Conservation (phyloP, 306 rosid species). For the Dryas octopetala region DNA sequence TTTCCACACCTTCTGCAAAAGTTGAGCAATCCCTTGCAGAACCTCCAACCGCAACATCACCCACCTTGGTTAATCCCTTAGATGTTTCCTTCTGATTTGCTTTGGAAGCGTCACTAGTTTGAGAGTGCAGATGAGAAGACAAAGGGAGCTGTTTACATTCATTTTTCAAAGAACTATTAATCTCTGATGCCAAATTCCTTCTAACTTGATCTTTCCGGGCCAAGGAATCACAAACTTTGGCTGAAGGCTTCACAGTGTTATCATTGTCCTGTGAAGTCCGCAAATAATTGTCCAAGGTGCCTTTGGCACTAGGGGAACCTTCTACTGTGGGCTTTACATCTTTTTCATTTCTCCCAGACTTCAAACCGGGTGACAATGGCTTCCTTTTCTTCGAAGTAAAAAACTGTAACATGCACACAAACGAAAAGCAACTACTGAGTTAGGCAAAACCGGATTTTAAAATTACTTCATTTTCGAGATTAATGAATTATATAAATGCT, state of each 20-base stretch:
- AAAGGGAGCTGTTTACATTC: conserved; percentile 32
- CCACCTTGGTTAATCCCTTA: conserved; percentile 18
- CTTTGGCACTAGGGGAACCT: conserved; percentile 72
- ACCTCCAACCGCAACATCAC: conserved; percentile 31
- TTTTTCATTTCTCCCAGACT: conserved; percentile 51
- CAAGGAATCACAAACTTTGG: conserved; percentile 12
- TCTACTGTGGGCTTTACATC: conserved; percentile 43
- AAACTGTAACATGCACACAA: conserved; percentile 47
- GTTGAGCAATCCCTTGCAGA: conserved; percentile 28
- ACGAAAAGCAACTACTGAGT: conserved; percentile 8
- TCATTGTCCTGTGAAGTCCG: conserved; percentile 52
- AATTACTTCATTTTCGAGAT: neutral
- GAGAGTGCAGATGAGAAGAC: conserved; percentile 25
- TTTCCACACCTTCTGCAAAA: conserved; percentile 30
- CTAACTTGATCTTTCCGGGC: conserved; percentile 38
- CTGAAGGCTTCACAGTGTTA: conserved; percentile 16
- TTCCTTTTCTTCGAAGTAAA: conserved; percentile 83
- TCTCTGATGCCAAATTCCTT: conserved; percentile 54
- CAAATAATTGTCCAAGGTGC: conserved; percentile 59
- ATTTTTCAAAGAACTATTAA: conserved; percentile 37
- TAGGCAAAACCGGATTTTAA: neutral
- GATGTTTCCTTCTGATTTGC: conserved; percentile 23
- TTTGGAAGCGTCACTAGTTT: conserved; percentile 21
- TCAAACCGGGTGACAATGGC: conserved; percentile 51
- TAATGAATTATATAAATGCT: neutral